These are phyloP conservation scores for Rhizoctonia solani DNA, from an alignment of 1,284 basidiomycete species.

Conservation along the genomic window DNA sequence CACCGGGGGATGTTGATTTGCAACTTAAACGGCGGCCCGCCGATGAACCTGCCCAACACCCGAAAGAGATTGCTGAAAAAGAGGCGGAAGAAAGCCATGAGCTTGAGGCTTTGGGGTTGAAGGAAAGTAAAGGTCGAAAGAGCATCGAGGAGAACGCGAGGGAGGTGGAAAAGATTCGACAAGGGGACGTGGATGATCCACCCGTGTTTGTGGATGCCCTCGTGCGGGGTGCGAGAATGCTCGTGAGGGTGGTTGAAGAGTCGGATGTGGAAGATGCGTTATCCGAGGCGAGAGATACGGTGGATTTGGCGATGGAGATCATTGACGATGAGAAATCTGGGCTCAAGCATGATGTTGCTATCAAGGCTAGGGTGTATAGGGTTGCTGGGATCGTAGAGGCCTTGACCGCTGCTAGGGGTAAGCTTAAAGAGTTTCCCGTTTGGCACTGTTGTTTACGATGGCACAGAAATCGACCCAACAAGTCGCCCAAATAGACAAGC, in stretches of 20 bases:
- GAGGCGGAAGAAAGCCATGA: slow-evolving; percentile 34
- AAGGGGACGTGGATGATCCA: slow-evolving; percentile 62
- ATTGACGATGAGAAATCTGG: slow-evolving; percentile 50
- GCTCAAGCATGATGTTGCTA: slow-evolving; percentile 32
- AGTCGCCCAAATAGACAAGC: slow-evolving; percentile 63
- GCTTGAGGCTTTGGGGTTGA: slow-evolving; percentile 42
- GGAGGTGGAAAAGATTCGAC: slow-evolving; percentile 17
- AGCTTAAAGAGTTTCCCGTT: slow-evolving; percentile 26
- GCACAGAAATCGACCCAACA: slow-evolving; percentile 66
- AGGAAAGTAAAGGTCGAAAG: no score
- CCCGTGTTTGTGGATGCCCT: slow-evolving; percentile 71
- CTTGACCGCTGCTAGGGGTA: slow-evolving; percentile 64
- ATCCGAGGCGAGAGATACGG: slow-evolving; percentile 57
- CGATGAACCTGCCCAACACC: slow-evolving; percentile 42
- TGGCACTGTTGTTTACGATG: slow-evolving; percentile 11
- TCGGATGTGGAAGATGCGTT: slow-evolving; percentile 50
- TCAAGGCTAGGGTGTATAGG: slow-evolving; percentile 60
- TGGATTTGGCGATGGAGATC: slow-evolving; percentile 57
- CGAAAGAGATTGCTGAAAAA: slow-evolving; percentile 35
- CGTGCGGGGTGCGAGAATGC: slow-evolving; percentile 73
- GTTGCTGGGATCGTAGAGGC: slow-evolving; percentile 70
- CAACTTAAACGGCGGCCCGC: slow-evolving; percentile 45
- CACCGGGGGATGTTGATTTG: slow-evolving; percentile 47
- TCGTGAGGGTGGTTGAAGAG: slow-evolving; percentile 56
- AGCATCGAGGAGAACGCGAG: slow-evolving; percentile 37